These are phyloP conservation scores for Penicillium concentricum DNA, from an alignment of 2,329 filamentous ascomycete species.

Conservation along the genomic window DNA sequence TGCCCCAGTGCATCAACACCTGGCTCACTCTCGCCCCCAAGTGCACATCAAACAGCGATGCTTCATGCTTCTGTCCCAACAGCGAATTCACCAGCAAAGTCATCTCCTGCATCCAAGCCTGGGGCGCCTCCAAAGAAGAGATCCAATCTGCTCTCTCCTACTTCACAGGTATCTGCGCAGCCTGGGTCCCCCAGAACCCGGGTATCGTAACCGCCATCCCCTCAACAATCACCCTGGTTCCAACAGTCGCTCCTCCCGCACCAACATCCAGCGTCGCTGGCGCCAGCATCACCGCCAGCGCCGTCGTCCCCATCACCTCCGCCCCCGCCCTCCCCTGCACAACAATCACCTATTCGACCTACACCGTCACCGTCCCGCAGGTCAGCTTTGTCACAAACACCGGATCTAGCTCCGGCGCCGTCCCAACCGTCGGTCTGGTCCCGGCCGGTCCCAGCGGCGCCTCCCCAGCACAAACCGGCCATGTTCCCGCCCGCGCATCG, in stretches of 20 bases:
- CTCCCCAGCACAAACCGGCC: slow-evolving; percentile 18
- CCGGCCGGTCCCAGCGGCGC: slow-evolving; percentile 22
- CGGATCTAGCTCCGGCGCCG: slow-evolving; percentile 11
- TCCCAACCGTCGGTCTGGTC: slow-evolving; percentile 34
- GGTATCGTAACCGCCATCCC: slow-evolving; percentile 76
- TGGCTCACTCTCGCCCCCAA: slow-evolving; percentile 68
- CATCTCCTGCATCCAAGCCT: slow-evolving; percentile 76
- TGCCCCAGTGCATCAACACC: slow-evolving; percentile 88
- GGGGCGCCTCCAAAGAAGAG: slow-evolving; percentile 65
- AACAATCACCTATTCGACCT: slow-evolving; percentile 43
- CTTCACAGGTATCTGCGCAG: slow-evolving; percentile 88
- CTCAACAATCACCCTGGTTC: slow-evolving; percentile 54
- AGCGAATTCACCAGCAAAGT: slow-evolving; percentile 73
- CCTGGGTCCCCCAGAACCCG: slow-evolving; percentile 73
- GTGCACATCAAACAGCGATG: slow-evolving; percentile 82
- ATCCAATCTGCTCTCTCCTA: slow-evolving; percentile 72
- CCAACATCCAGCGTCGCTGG: slow-evolving; percentile 51
- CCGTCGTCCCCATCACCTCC: slow-evolving; percentile 25
- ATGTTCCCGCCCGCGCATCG: slow-evolving; percentile 20
- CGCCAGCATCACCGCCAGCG: slow-evolving; percentile 37
- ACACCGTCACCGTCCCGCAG: slow-evolving; percentile 46
- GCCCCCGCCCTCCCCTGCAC: slow-evolving; percentile 34
- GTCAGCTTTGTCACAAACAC: slow-evolving; percentile 43
- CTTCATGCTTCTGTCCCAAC: slow-evolving; percentile 82
- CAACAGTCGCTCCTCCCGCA: slow-evolving; percentile 39